Conservation (phyloP, 805 yeast species). For the Wickerhamiella qilinensis region DNA sequence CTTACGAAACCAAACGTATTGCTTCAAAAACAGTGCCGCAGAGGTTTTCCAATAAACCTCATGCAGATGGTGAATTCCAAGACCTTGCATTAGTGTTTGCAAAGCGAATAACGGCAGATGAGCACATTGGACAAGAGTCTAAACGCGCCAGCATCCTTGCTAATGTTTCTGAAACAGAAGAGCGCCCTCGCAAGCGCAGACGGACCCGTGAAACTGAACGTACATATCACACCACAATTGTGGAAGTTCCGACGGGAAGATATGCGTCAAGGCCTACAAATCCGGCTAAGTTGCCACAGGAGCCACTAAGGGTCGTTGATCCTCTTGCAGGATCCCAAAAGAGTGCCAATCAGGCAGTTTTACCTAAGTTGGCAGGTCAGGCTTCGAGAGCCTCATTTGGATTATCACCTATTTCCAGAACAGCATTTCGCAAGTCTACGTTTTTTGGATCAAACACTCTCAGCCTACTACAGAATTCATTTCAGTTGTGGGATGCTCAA, state of each 20-base stretch:
- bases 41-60: neutral
- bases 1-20: too few species aligned
- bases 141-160: neutral
- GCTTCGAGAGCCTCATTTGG: neutral
- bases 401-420: neutral
- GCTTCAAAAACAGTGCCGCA: neutral
- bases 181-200: neutral
- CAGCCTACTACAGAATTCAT: neutral
- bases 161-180: neutral
- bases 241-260: neutral
- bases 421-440: conserved; percentile 1
- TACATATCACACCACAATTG: neutral
- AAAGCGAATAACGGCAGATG: neutral
- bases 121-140: too few species aligned
- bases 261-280: neutral
- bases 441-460: conserved; percentile 9
- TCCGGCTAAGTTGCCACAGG: too few species aligned
- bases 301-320: neutral
- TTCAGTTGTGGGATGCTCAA: conserved; percentile 6
- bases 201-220: neutral
- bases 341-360: neutral
- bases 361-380: neutral
- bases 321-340: neutral
- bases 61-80: neutral
- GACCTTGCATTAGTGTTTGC: neutral